Base-by-base conservation (phyloP, 805 yeast species). In the Saitoella complicata region DNA sequence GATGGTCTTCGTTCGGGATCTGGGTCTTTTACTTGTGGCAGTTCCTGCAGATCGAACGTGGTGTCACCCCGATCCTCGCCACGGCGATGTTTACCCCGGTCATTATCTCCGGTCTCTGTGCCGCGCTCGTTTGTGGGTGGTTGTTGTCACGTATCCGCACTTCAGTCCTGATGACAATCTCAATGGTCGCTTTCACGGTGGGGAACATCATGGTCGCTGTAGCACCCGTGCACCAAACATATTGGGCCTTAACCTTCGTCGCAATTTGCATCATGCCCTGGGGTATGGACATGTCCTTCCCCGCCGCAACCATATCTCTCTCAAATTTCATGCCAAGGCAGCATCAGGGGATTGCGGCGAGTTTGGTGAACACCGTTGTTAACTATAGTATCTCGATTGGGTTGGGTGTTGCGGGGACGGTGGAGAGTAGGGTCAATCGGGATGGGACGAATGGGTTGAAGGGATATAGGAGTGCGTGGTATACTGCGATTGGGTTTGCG, bases 211-310 rank as follows among this genome's bases (percentile, higher is more conserved):
- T 78, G 62, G 60, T 75, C 12, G 69, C 77, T 1, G 64, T 72
- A 0, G 66, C 74, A 42, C 85, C 86, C 0, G 69, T 70, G 1
- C 52, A 71, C 43, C 81, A 80, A 55, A 63, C 72, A 0, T 82
- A 70, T 55, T 81, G 75, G 71, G 64, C 69, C 6, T 67, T 75
- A 54, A 58, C 72, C 2, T 68, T 81, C 53, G 76, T 78, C 3
- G 69, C 72, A 32, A 65, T 72, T 66, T 51, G 76, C 11, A 60
- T 80, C 5, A 60, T 74, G 5, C 70, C 77, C 9, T 78, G 76
- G 67, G 93, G 85, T 2, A 79, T 81, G 86, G 88, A 81, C 57
- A 63, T 77, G 57, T 75, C 82, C 31, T 81, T 80, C 58, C 88
- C 91, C 0, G 78, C 87, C 1, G 76, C 81, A 0, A 73, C 85